Base-by-base conservation (phyloP, 2,329 filamentous ascomycete genomes). In the Botrytis medusae region DNA sequence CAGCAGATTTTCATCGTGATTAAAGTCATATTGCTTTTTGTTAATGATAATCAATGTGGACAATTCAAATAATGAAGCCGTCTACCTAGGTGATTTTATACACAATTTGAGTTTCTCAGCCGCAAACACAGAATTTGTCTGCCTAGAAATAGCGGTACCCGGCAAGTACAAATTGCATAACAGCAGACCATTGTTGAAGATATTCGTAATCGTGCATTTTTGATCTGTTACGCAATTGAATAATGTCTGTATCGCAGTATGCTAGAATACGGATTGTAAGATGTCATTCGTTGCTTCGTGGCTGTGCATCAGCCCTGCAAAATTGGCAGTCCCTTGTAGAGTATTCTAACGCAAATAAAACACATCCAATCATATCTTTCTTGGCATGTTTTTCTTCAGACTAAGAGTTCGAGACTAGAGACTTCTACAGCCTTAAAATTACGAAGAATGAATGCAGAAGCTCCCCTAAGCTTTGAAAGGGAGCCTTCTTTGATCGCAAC, bases 1-100 rank as follows among this genome's bases (percentile, higher is more conserved):
- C 32, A 64, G 59, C 20, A 64, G n/a, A 71, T 25, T 54, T 71
- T 69, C 48, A 44, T 69, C 22, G 48, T 57, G 18, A 69, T 69
- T 18, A 32, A 29, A 57, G 34, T 22, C 48, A 57, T 69, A 9
- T 32, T 57, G 22, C 18, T 32, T 42, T 7, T 12, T 25, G 29
- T 57, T 32, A n/a, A 25, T 42, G 14, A 32, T 57, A 3, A 57
- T 32, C 54, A n/a, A 57, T 42, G 22, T 40, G 5, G 2, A 8
- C 2, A 20, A 32, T 20, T 42, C 48, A 22, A 14, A 4, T 8
- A 29, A 59, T 2, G 18, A 42, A 69, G 22, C 7, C 54, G 29
- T n/a, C 48, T 68, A 68, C 18, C 5, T 54, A 16, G 25, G 5
- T n/a, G 4, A 54, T 25, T 44, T 69, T 44, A 69, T 57, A 57